Evolutionary conservation across 2,329 filamentous ascomycete species (phyloP).

Genomic region (Neocucurbitaria cava): DNA sequence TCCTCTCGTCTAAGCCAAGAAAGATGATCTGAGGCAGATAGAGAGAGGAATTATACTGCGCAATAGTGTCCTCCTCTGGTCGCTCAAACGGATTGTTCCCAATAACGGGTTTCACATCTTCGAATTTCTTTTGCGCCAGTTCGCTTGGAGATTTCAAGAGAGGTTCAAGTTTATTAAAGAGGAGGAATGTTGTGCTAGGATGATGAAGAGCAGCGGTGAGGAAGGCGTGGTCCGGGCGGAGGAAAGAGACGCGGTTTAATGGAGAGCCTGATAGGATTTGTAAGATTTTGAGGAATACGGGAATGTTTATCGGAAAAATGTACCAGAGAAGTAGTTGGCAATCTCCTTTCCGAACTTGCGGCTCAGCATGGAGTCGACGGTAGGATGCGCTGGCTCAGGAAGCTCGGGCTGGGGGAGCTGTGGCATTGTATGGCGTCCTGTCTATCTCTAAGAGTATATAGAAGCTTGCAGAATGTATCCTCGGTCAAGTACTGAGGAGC

Average conservation of each 20-base stretch:
- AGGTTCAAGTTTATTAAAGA: conserved; percentile 80
- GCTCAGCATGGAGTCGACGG: conserved; percentile 73
- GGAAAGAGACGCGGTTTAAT: conserved; percentile 80
- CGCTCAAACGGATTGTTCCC: conserved; percentile 73
- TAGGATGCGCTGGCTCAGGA: conserved; percentile 64
- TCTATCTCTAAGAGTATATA: background rate
- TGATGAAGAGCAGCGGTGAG: conserved; percentile 71
- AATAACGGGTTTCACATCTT: conserved; percentile 74
- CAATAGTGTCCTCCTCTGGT: conserved; percentile 75
- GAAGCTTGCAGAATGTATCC: background rate
- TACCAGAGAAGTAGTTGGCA: conserved; percentile 79
- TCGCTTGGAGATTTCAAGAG: conserved; percentile 67
- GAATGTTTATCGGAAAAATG: background rate
- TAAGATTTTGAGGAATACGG: conserved; percentile 1
- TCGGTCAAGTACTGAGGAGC: background rate
- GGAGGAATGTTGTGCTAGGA: conserved; percentile 73
- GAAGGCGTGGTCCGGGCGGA: conserved; percentile 74
- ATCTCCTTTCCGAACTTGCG: conserved; percentile 80
- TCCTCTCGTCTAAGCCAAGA: conserved; percentile 77
- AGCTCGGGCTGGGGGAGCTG: conserved; percentile 54
- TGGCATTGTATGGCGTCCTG: conserved; percentile 34
- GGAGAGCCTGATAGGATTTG: conserved; percentile 63
- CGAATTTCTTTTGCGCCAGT: conserved; percentile 72
- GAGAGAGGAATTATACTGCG: conserved; percentile 74
- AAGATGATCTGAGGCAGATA: conserved; percentile 79